Evolutionary conservation across 2,329 filamentous ascomycete genomes (phyloP).

Genomic region (Hypoxylon sp.): DNA sequence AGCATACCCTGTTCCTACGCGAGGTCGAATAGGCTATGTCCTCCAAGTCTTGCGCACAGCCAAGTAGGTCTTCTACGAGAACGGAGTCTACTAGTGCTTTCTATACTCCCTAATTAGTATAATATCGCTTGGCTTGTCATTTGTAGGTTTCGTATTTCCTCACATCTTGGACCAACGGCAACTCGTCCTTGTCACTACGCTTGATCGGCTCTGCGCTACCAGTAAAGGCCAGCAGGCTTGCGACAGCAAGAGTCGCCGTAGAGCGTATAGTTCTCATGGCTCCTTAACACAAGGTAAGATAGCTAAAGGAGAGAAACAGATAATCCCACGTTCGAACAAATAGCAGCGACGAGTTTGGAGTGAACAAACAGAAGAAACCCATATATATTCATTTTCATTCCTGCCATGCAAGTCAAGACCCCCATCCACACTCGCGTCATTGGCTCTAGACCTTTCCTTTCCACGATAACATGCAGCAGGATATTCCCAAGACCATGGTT

Average conservation of each 20-base stretch:
- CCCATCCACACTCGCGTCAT: constrained; percentile 14
- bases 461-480: constrained; percentile 23
- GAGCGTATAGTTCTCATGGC: constrained; percentile 45
- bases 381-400: constrained; percentile 10
- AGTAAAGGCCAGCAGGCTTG: constrained; percentile 43
- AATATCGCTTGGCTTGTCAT: not conserved
- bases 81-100: constrained; percentile 49
- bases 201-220: constrained; percentile 46
- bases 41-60: constrained; percentile 52
- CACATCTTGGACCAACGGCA: constrained; percentile 49
- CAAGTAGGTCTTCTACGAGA: constrained; percentile 48
- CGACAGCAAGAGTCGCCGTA: constrained; percentile 38
- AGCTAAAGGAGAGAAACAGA: not conserved
- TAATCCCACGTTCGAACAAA: not conserved
- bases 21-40: constrained; percentile 53
- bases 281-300: not conserved
- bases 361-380: constrained; percentile 1
- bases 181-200: constrained; percentile 23
- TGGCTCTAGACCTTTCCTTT: constrained; percentile 14
- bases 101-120: constrained; percentile 42
- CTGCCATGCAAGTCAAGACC: constrained; percentile 13
- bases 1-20: constrained; percentile 51
- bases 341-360: not conserved
- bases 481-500: constrained; percentile 34
- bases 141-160: constrained; percentile 4